phyloP scores from a whole-genome alignment of 1,139 yeast species.

The Sugiyamaella neomexicana region DNA sequence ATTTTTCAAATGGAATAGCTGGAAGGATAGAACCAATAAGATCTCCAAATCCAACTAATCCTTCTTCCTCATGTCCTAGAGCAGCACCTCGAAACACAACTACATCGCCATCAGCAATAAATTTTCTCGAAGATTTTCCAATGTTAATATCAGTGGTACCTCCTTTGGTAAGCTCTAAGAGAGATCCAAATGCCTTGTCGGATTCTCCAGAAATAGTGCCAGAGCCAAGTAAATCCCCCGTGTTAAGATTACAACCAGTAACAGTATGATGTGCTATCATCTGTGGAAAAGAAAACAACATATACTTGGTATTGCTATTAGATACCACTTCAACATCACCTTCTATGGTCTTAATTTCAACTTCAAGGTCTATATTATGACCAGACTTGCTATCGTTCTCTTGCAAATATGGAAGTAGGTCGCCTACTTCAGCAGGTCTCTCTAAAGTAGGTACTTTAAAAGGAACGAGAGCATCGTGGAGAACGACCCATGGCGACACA shows the following conservation, averaged over 20 bases:
- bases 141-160: slow-evolving; percentile 27
- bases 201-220: slow-evolving; percentile 33
- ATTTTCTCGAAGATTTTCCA: slow-evolving; percentile 23
- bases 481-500: slow-evolving; percentile 34
- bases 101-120: slow-evolving; percentile 32
- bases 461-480: slow-evolving; percentile 32
- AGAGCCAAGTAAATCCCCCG: slow-evolving; percentile 36
- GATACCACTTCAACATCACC: slow-evolving; percentile 22
- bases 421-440: slow-evolving; percentile 24
- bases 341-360: slow-evolving; percentile 23
- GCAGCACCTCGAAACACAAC: slow-evolving; percentile 28
- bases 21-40: slow-evolving; percentile 26
- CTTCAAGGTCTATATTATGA: slow-evolving; percentile 26
- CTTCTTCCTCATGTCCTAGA: slow-evolving; percentile 17
- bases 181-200: slow-evolving; percentile 27
- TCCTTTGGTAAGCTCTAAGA: slow-evolving; percentile 30
- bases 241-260: slow-evolving; percentile 32
- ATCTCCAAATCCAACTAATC: slow-evolving; percentile 31
- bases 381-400: slow-evolving; percentile 25
- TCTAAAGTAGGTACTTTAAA: slow-evolving; percentile 21
- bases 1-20: slow-evolving; percentile 40
- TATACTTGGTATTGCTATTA: slow-evolving; percentile 23
- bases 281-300: slow-evolving; percentile 34
- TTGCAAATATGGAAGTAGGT: slow-evolving; percentile 26
- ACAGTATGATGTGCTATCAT: slow-evolving; percentile 36